Percentiles rank a stretch among this genome's conserved stretches.
Conservation (phyloP, 495 filamentous ascomycete species). For the Neurospora africana region DNA sequence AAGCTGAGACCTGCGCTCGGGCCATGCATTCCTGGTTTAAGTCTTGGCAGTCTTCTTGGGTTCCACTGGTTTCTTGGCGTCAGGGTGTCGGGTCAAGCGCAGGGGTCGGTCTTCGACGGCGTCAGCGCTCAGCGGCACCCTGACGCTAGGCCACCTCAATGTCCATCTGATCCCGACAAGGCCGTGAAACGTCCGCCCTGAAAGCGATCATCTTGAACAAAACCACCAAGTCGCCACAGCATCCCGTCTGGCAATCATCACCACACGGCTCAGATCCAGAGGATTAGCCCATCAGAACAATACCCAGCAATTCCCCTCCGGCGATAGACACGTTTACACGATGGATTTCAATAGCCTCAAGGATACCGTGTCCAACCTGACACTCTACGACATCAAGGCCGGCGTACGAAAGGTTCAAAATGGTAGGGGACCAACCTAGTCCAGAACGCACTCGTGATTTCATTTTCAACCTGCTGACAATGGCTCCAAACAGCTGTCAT, state of each 20-base stretch:
- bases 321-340: background rate
- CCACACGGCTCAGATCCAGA: background rate
- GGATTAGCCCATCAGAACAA: background rate
- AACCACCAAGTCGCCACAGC: background rate
- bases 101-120: background rate
- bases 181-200: background rate
- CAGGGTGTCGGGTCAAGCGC: background rate
- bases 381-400: slow-evolving; percentile 93
- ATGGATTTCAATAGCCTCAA: slow-evolving; percentile 86
- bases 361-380: slow-evolving; percentile 86
- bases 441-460: background rate
- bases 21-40: background rate
- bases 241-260: background rate
- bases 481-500: slow-evolving; percentile 61
- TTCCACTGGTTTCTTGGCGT: background rate
- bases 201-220: background rate
- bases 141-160: background rate
- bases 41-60: background rate
- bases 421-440: slow-evolving; percentile 49
- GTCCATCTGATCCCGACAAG: background rate
- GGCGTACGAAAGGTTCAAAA: slow-evolving; percentile 96
- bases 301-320: background rate
- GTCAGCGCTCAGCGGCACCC: background rate
- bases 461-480: slow-evolving; percentile 5
- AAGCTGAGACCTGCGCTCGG: background rate